Evolutionary conservation across 768 basidiomycete genomes (phyloP).

Genomic region (Lactifluus volemus): DNA sequence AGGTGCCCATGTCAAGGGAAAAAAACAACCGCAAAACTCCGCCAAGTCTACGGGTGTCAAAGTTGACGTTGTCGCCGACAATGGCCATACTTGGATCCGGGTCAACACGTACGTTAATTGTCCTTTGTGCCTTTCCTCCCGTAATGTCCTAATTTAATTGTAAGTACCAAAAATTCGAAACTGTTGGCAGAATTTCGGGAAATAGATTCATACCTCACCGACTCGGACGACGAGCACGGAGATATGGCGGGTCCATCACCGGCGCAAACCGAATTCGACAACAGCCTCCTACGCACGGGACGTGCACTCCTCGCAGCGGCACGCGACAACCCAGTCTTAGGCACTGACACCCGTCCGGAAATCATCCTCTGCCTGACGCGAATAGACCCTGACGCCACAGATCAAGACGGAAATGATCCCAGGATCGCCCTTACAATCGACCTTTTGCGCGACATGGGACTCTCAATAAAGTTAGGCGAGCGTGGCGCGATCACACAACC

Average conservation of each 20-base stretch:
- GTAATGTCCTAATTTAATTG: neutral
- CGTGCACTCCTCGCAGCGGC: slow-evolving; percentile 60
- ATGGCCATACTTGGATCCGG: slow-evolving; percentile 71
- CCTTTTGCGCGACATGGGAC: slow-evolving; percentile 48
- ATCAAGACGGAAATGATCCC: slow-evolving; percentile 33
- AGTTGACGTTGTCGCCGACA: slow-evolving; percentile 72
- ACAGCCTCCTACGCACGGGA: slow-evolving; percentile 66
- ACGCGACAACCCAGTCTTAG: slow-evolving; percentile 39
- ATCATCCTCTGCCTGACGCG: slow-evolving; percentile 65
- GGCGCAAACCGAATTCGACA: slow-evolving; percentile 50
- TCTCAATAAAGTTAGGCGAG: slow-evolving; percentile 62
- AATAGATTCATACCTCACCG: slow-evolving; percentile 72
- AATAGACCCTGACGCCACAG: slow-evolving; percentile 37
- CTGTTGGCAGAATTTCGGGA: slow-evolving; percentile 76
- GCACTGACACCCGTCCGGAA: slow-evolving; percentile 32
- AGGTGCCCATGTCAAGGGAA: neutral
- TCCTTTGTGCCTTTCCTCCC: slow-evolving; percentile 1
- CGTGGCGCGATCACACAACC: slow-evolving; percentile 25
- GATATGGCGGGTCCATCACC: slow-evolving; percentile 28
- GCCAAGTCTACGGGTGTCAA: slow-evolving; percentile 37
- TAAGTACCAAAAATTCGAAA: slow-evolving; percentile 67
- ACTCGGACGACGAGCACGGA: slow-evolving; percentile 38
- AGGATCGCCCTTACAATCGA: slow-evolving; percentile 56
- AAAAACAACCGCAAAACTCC: slow-evolving; percentile 12
- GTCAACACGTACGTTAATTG: slow-evolving; percentile 70